A percentile compares a stretch with the other conserved stretches of the same genome.
Evolutionary conservation across 2,329 filamentous ascomycete genomes (phyloP).

Genomic region (Monilinia aucupariae): DNA sequence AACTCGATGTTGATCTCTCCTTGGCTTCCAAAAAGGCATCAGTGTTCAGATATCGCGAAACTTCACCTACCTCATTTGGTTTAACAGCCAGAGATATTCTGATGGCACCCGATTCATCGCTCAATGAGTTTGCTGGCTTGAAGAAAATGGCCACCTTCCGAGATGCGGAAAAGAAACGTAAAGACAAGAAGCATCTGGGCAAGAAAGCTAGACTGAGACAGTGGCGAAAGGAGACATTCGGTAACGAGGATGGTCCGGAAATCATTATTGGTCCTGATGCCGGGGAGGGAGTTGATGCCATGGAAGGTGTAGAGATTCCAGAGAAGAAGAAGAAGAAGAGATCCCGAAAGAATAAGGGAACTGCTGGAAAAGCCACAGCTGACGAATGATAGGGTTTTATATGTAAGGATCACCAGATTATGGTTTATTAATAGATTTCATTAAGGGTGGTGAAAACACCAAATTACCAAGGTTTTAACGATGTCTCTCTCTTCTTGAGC

Average conservation of each 20-base stretch:
- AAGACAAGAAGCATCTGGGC: conserved; percentile 79
- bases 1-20: conserved; percentile 67
- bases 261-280: conserved; percentile 27
- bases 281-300: conserved; percentile 27
- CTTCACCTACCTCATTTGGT: conserved; percentile 83
- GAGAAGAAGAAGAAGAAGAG: conserved; percentile 52
- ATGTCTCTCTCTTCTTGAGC: background rate
- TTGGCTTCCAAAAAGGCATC: conserved; percentile 44
- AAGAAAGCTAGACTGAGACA: conserved; percentile 89
- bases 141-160: conserved; percentile 93
- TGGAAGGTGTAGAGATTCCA: conserved; percentile 34
- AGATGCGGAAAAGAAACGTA: conserved; percentile 80
- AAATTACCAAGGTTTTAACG: background rate
- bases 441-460: background rate
- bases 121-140: conserved; percentile 87
- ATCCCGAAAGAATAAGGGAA: conserved; percentile 39
- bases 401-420: background rate
- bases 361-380: conserved; percentile 1
- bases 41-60: conserved; percentile 87
- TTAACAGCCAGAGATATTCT: conserved; percentile 87
- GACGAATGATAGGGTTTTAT: background rate
- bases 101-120: conserved; percentile 73
- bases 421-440: conserved; percentile 12
- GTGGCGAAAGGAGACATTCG: conserved; percentile 68
- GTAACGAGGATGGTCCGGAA: conserved; percentile 41